Percentiles rank a stretch among this genome's conserved stretches.
Evolutionary conservation across 768 basidiomycete genomes (phyloP).

Genomic region (Mrakia gelida): DNA sequence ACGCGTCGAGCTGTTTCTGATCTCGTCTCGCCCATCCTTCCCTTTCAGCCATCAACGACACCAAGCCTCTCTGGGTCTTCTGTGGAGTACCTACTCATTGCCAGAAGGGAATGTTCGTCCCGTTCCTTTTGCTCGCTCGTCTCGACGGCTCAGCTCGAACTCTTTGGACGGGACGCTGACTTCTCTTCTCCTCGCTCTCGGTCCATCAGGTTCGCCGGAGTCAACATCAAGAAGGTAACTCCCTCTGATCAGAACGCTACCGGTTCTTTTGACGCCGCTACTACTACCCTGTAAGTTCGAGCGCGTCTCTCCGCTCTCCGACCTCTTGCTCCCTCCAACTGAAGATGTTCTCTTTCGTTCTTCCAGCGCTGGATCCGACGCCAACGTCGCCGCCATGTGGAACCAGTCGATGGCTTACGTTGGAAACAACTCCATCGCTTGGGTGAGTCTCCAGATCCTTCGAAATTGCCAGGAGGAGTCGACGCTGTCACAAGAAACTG

Average conservation of each 20-base stretch:
- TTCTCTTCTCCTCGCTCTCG: too few species aligned
- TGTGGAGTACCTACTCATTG: constrained; percentile 66
- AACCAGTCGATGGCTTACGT: constrained; percentile 5
- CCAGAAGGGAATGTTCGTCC: constrained; percentile 69
- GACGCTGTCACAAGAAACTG: not conserved
- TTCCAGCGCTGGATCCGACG: not conserved
- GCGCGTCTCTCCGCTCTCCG: too few species aligned
- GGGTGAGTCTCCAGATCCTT: not conserved
- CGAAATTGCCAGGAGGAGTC: not conserved
- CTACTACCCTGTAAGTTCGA: not conserved
- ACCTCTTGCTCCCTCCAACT: too few species aligned
- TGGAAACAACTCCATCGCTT: constrained; percentile 14
- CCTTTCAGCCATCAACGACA: constrained; percentile 59
- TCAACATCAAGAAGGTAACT: constrained; percentile 40
- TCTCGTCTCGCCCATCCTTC: not conserved
- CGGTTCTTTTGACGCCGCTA: not conserved
- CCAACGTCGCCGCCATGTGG: constrained; percentile 7
- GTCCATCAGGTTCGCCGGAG: constrained; percentile 40
- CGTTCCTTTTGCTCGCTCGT: too few species aligned
- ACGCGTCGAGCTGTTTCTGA: not conserved
- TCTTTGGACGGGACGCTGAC: too few species aligned
- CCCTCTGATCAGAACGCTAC: constrained; percentile 12
- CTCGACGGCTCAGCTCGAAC: too few species aligned
- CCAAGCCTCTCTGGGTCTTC: constrained; percentile 68
- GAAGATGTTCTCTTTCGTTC: too few species aligned